phyloP scores from a whole-genome alignment of 2,329 filamentous ascomycete species.

The Calonectria honghensis region DNA sequence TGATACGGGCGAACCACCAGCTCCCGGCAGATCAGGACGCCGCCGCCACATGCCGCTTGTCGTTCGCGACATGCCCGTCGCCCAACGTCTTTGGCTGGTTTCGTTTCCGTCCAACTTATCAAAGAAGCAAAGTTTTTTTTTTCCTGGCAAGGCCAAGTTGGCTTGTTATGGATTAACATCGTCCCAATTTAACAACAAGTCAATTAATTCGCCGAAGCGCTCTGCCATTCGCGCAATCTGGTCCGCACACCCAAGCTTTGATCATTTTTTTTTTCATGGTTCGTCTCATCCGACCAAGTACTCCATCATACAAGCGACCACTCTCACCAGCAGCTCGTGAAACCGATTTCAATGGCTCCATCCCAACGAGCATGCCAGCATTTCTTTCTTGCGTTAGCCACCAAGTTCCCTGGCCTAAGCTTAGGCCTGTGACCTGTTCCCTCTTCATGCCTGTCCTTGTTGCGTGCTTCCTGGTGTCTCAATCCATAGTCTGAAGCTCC shows the following conservation, averaged over 20 bases:
- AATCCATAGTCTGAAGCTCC: slow-evolving; percentile 30
- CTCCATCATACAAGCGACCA: slow-evolving; percentile 15
- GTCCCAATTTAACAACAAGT: slow-evolving; percentile 24
- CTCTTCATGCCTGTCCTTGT: neutral
- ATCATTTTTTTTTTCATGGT: slow-evolving; percentile 23
- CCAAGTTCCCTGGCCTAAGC: neutral
- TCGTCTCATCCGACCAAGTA: slow-evolving; percentile 7
- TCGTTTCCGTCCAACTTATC: neutral
- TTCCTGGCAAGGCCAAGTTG: neutral
- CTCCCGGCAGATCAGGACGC: neutral
- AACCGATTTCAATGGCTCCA: neutral
- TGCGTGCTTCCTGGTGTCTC: neutral
- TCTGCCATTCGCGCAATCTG: slow-evolving; percentile 12
- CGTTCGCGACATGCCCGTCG: neutral
- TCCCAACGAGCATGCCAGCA: slow-evolving; percentile 2
- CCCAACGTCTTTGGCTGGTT: slow-evolving; percentile 10
- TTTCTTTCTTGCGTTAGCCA: neutral
- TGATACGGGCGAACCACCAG: slow-evolving; percentile 9
- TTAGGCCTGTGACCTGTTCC: neutral
- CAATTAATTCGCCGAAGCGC: slow-evolving; percentile 22
- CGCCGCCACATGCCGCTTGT: slow-evolving; percentile 22
- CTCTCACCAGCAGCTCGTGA: slow-evolving; percentile 1
- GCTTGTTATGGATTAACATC: slow-evolving; percentile 23
- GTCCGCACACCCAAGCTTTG: neutral
- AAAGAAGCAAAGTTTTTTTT: slow-evolving; percentile 20